These are phyloP conservation scores for Curvularia verruculosa DNA, from an alignment of 2,329 filamentous ascomycete species.

Conservation along the genomic window DNA sequence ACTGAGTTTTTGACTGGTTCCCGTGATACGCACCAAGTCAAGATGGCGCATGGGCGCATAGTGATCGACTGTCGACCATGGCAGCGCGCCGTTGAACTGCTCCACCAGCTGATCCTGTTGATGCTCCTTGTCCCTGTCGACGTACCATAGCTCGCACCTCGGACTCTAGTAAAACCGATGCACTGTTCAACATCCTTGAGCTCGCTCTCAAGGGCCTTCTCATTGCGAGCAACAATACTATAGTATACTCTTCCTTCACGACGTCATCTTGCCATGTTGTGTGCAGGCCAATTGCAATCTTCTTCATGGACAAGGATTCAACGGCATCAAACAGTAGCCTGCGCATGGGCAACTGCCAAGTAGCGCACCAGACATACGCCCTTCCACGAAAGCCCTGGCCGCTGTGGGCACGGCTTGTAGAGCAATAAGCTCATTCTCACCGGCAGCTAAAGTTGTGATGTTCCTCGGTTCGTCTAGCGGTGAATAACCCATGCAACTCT, in stretches of 20 bases:
- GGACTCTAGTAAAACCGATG: not conserved
- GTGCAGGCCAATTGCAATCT: conserved; percentile 1
- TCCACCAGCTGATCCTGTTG: not conserved
- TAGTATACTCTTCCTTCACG: not conserved
- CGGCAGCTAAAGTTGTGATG: conserved; percentile 21
- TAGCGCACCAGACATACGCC: conserved; percentile 2
- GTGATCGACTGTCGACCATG: not conserved
- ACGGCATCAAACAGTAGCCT: not conserved
- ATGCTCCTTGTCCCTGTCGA: not conserved
- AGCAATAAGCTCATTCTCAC: conserved; percentile 38
- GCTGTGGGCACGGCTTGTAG: conserved; percentile 17
- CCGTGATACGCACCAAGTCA: not conserved
- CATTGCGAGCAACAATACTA: not conserved
- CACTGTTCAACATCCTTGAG: not conserved
- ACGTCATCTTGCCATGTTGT: not conserved
- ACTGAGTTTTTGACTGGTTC: not conserved
- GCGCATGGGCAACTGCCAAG: not conserved
- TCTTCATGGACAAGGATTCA: not conserved
- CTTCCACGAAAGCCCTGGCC: conserved; percentile 4
- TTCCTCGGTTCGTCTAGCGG: conserved; percentile 31
- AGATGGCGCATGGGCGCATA: not conserved
- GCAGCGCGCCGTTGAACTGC: not conserved
- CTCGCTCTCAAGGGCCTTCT: not conserved
- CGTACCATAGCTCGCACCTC: conserved; percentile 3
- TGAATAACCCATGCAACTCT: conserved; percentile 38